Base-by-base conservation (phyloP, 2,329 filamentous ascomycete genomes). In the Ascochyta viciae-villosae region DNA sequence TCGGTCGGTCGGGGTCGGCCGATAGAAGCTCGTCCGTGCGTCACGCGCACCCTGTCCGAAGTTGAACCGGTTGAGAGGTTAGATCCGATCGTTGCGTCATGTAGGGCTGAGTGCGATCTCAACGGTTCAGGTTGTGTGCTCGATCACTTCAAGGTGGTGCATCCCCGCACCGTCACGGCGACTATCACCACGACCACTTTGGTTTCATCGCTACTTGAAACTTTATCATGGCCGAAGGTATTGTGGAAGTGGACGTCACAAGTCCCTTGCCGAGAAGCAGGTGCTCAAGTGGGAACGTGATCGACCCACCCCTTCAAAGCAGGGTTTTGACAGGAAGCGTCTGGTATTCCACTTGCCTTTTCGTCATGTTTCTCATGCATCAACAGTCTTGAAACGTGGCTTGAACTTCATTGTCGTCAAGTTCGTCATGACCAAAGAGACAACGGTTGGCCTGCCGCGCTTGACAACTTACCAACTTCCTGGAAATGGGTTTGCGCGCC, bases 101-200 rank as follows among this genome's bases (percentile, higher is more conserved):
- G 48, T 51, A 56, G 53, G 53, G 53, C 53, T 51, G 47, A 51
- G 47, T 37, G n/a, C 26, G 42, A 51, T 56, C 47, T 47, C 47
- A 51, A 48, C 47, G 53, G 53, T 16, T 31, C 33, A 35, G 33
- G 33, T 47, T 29, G 37, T 51, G 53, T 51, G 47, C 37, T 42
- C 38, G 31, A 42, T 39, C 42, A 43, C 42, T 38, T 42, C 37
- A 38, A 33, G 22, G 19, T 37, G 19, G 38, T 42, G 43, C 19
- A 38, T 43, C 29, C 42, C 43, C 42, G 29, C 39, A 23, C 34
- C 10, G 12, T 24, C 16, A 50, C 24, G 19, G 42, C 42, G 38
- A 41, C 5, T 44, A 47, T 50, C 42, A 41, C 45, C 34, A 31
- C 27, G 33, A 31, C 34, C 26, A 23, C 3, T 22, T 6, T 26